Evolutionary conservation across 2,329 filamentous ascomycete species (phyloP).

Genomic region (Lizonia empirigonia): DNA sequence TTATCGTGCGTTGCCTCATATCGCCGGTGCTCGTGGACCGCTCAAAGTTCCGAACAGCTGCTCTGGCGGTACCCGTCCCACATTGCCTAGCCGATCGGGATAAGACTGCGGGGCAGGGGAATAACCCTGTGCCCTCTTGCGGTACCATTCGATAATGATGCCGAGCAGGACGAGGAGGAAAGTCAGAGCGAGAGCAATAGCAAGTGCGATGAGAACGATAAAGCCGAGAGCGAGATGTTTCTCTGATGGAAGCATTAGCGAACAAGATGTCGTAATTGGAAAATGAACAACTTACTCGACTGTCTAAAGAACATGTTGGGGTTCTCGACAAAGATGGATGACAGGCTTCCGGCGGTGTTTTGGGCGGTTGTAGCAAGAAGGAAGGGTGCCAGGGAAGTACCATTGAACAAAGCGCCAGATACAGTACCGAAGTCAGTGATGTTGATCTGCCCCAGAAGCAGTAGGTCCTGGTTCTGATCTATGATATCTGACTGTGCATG

Average conservation of each 20-base stretch:
- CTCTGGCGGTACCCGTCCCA: constrained; percentile 58
- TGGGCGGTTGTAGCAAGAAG: constrained; percentile 72
- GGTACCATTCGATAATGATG: constrained; percentile 74
- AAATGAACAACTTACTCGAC: constrained; percentile 61
- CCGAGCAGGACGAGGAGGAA: constrained; percentile 78
- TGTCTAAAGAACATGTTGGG: constrained; percentile 72
- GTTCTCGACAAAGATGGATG: constrained; percentile 82
- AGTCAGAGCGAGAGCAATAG: constrained; percentile 76
- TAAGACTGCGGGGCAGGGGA: constrained; percentile 71
- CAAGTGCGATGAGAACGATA: constrained; percentile 80
- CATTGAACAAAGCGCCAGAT: constrained; percentile 87
- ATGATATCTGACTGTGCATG: constrained; percentile 71
- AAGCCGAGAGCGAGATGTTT: constrained; percentile 73
- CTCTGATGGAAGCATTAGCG: constrained; percentile 40
- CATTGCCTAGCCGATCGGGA: constrained; percentile 53
- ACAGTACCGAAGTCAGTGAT: constrained; percentile 78
- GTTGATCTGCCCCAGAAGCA: constrained; percentile 83
- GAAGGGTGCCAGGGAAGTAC: constrained; percentile 77
- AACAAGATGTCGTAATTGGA: background rate
- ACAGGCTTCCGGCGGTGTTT: constrained; percentile 72
- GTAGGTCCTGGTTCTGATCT: constrained; percentile 69
- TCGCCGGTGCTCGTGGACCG: constrained; percentile 41
- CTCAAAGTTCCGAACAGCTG: constrained; percentile 46
- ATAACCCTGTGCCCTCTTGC: constrained; percentile 80
- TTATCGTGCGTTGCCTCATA: constrained; percentile 20